Conservation (phyloP, 2,329 filamentous ascomycete genomes). For the Calonectria fujianensis region DNA sequence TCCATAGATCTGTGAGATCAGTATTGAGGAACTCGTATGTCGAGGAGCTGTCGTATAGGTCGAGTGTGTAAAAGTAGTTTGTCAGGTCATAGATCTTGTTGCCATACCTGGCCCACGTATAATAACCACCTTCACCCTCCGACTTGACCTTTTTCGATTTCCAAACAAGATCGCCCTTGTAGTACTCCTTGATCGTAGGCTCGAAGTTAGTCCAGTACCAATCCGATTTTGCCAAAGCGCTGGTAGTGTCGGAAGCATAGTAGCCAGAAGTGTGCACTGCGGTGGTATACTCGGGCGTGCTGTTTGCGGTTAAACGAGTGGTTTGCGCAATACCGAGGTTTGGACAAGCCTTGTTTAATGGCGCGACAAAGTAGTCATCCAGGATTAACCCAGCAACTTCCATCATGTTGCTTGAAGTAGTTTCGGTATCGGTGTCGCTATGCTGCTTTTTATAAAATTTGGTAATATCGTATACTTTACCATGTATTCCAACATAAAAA, state of each 20-base stretch:
- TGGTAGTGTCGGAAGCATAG: slow-evolving; percentile 72
- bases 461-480: slow-evolving; percentile 92
- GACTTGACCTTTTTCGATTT: slow-evolving; percentile 74
- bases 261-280: slow-evolving; percentile 85
- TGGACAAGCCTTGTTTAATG: slow-evolving; percentile 84
- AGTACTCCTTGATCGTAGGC: slow-evolving; percentile 88
- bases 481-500: slow-evolving; percentile 91
- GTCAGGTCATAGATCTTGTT: slow-evolving; percentile 90
- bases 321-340: slow-evolving; percentile 79
- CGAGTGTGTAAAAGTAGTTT: slow-evolving; percentile 88
- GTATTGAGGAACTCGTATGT: slow-evolving; percentile 83
- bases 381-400: slow-evolving; percentile 86
- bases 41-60: slow-evolving; percentile 71
- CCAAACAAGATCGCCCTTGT: slow-evolving; percentile 90
- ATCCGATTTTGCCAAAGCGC: slow-evolving; percentile 75
- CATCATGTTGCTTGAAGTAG: slow-evolving; percentile 79
- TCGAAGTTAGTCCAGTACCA: slow-evolving; percentile 88
- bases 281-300: slow-evolving; percentile 71
- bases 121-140: slow-evolving; percentile 80
- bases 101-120: slow-evolving; percentile 87
- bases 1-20: slow-evolving; percentile 80
- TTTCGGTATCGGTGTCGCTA: slow-evolving; percentile 81
- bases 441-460: slow-evolving; percentile 92
- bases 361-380: slow-evolving; percentile 88
- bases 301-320: slow-evolving; percentile 78